Base-by-base conservation (phyloP, 345 rosid species). In the Eucalyptus erythrocorys region DNA sequence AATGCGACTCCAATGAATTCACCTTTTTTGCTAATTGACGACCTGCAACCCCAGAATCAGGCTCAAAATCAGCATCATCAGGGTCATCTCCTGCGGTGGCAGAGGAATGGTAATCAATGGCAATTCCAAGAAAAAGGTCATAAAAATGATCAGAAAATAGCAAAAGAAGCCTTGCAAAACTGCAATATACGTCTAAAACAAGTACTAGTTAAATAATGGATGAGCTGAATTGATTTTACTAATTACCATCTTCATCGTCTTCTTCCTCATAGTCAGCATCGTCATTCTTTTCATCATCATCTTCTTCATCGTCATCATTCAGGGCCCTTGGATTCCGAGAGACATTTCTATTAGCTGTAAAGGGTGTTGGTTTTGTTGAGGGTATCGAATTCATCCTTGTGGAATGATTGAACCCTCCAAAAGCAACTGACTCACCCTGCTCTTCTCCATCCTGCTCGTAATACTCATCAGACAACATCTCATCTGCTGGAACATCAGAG, bases 371-470 rank as follows among this genome's bases (percentile, higher is more conserved):
- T 87, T 94, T 89, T 80, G 66, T 89, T 87, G 90, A 93, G 13
- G 93, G 91, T 91, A 95, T 92, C 80, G 96, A 92, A 90, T 90
- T 95, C 88, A 90, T 89, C 84, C 92, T 97, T 85, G 88, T 84
- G 87, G 98, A 91, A 88, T 93, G 92, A 90, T 87, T 91, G 90
- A 93, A 89, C 87, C 94, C 95, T 92, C 93, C 92, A 87, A 93
- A 94, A 76, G 91, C 96, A 91, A 93, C 89, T 16, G 94, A 94
- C 88, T 97, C 99, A 86, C 96, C 95, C 90, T 95, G 99, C 88
- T 95, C 96, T 92, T 97, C 99, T 89, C 99, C 99, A 93, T 96
- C 99, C 93, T 97, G 99, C 94, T 98, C 99, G 87, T 98, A 98
- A 91, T 98, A 98, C 91, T 98, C 99, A 93, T 98, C 99, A 87